Evolutionary conservation across 2,329 filamentous ascomycete genomes (phyloP).

Genomic region (Aspergillus cejpii): DNA sequence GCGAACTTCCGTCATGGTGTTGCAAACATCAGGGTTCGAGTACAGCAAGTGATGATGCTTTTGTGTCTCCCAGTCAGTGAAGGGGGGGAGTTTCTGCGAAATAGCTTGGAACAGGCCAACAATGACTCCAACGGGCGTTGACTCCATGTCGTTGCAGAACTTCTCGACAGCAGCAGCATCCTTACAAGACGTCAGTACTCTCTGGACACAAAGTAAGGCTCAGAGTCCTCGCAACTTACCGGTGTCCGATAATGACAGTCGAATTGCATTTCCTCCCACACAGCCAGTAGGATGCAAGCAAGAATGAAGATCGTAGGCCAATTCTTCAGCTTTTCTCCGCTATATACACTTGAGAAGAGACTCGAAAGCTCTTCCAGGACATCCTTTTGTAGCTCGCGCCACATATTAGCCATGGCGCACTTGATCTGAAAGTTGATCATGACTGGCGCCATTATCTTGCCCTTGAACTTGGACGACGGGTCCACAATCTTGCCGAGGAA

Average conservation of each 20-base stretch:
- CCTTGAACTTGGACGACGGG: slow-evolving; percentile 76
- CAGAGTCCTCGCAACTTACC: slow-evolving; percentile 22
- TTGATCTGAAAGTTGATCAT: slow-evolving; percentile 99
- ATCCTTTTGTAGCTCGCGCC: slow-evolving; percentile 94
- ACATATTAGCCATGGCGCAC: slow-evolving; percentile 94
- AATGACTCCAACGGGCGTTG: slow-evolving; percentile 89
- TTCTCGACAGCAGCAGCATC: slow-evolving; percentile 79
- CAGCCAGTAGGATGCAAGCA: slow-evolving; percentile 81
- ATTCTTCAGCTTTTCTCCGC: slow-evolving; percentile 93
- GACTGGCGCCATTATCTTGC: slow-evolving; percentile 86
- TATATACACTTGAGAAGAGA: slow-evolving; percentile 96
- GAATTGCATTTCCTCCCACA: slow-evolving; percentile 99
- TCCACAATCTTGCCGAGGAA: slow-evolving; percentile 80
- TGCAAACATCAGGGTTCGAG: slow-evolving; percentile 86
- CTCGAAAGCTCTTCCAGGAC: slow-evolving; percentile 87
- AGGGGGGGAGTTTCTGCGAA: slow-evolving; percentile 87
- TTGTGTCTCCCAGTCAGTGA: slow-evolving; percentile 87
- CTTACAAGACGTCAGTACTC: slow-evolving; percentile 19
- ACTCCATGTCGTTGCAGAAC: slow-evolving; percentile 96
- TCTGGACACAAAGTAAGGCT: background rate
- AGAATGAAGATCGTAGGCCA: slow-evolving; percentile 99
- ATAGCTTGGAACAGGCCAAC: slow-evolving; percentile 96
- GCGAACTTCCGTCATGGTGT: slow-evolving; percentile 92
- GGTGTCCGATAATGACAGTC: slow-evolving; percentile 94
- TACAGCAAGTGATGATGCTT: slow-evolving; percentile 86